phyloP scores from a whole-genome alignment of 1,139 yeast genomes.

The Hanseniaspora uvarum region DNA sequence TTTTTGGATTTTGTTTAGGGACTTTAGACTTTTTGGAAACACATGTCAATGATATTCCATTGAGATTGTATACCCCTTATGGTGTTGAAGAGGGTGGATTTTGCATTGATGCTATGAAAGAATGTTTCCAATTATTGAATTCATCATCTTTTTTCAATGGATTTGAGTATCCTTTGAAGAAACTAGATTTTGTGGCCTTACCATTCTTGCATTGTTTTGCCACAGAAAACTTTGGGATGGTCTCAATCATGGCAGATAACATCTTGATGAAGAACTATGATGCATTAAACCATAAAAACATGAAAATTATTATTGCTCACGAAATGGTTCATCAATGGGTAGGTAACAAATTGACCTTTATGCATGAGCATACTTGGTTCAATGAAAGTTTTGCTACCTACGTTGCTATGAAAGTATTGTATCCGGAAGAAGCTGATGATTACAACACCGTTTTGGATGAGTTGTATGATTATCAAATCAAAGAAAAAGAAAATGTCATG shows the following conservation, averaged over 20 bases:
- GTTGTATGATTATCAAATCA: constrained; percentile 21
- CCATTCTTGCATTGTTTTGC: constrained; percentile 69
- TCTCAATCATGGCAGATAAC: constrained; percentile 48
- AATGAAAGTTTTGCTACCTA: constrained; percentile 70
- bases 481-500: constrained; percentile 30
- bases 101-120: constrained; percentile 40
- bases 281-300: constrained; percentile 27
- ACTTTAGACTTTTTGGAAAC: constrained; percentile 46
- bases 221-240: constrained; percentile 68
- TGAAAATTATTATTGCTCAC: constrained; percentile 53
- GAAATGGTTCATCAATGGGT: constrained; percentile 72
- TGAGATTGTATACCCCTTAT: constrained; percentile 46
- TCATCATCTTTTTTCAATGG: constrained; percentile 32
- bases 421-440: constrained; percentile 19
- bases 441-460: constrained; percentile 18
- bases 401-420: constrained; percentile 41
- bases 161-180: constrained; percentile 44
- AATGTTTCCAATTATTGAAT: constrained; percentile 40
- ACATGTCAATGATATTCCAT: constrained; percentile 32
- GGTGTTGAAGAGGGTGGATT: constrained; percentile 38
- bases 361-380: constrained; percentile 61
- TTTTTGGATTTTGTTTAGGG: constrained; percentile 59
- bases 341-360: constrained; percentile 57
- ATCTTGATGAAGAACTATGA: constrained; percentile 33
- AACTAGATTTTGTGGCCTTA: constrained; percentile 54